phyloP scores from a whole-genome alignment of 768 basidiomycete genomes.

The Auricularia sp. region DNA sequence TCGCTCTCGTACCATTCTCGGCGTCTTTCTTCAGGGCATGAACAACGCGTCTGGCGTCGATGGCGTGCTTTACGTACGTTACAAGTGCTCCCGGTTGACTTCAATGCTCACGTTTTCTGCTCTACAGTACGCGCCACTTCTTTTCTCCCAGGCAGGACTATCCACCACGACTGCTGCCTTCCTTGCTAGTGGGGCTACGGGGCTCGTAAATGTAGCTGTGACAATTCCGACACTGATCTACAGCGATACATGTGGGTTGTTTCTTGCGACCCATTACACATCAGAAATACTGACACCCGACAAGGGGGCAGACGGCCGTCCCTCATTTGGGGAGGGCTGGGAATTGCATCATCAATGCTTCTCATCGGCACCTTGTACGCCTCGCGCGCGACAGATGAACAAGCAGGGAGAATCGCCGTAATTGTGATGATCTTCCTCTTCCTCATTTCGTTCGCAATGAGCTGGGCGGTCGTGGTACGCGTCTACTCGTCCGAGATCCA shows the following conservation, averaged over 20 bases:
- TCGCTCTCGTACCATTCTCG: conserved; percentile 28
- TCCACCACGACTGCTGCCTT: conserved; percentile 36
- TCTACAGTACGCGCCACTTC: conserved; percentile 34
- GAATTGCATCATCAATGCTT: conserved; percentile 30
- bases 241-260: conserved; percentile 29
- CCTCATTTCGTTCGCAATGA: conserved; percentile 31
- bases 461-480: conserved; percentile 35
- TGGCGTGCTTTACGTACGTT: conserved; percentile 24
- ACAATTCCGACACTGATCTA: conserved; percentile 31
- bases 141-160: conserved; percentile 45
- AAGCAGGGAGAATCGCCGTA: conserved; percentile 29
- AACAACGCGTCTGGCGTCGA: conserved; percentile 30
- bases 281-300: background rate
- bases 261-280: background rate
- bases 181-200: conserved; percentile 41
- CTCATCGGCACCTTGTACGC: conserved; percentile 38
- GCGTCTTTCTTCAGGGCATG: conserved; percentile 36
- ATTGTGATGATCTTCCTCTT: conserved; percentile 41
- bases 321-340: conserved; percentile 33
- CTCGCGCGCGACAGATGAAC: conserved; percentile 20
- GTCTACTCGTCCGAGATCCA: conserved; percentile 39
- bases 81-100: background rate
- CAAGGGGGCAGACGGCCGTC: conserved; percentile 27
- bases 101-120: background rate
- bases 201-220: conserved; percentile 32